Evolutionary conservation across 2,329 filamentous ascomycete species (phyloP).

Genomic region (Akanthomyces muscarius): DNA sequence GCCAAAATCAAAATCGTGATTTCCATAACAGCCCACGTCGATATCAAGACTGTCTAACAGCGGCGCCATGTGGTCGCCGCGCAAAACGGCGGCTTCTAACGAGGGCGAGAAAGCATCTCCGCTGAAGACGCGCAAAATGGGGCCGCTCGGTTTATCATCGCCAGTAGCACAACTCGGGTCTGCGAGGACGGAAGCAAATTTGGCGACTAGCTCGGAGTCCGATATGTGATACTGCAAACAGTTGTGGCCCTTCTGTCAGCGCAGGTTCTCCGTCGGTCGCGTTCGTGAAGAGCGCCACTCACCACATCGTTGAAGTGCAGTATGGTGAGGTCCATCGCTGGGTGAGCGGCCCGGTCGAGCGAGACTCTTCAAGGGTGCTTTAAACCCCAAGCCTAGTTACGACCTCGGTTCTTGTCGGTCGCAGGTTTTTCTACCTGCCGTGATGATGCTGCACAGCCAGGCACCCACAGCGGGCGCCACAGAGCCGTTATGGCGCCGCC

Average conservation of each 20-base stretch:
- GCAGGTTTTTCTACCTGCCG: background rate
- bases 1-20: conserved; percentile 21
- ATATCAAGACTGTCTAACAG: conserved; percentile 12
- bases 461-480: no score
- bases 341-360: background rate
- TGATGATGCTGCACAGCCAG: no score
- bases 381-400: background rate
- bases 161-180: background rate
- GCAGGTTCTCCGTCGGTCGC: background rate
- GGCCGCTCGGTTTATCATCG: background rate
- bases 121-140: conserved; percentile 17
- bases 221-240: conserved; percentile 17
- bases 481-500: background rate
- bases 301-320: conserved; percentile 20
- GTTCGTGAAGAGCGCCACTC: background rate
- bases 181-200: conserved; percentile 16
- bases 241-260: background rate
- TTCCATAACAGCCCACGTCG: conserved; percentile 20
- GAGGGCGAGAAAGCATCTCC: conserved; percentile 21
- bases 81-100: conserved; percentile 18
- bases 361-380: no score
- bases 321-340: conserved; percentile 2
- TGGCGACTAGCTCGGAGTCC: conserved; percentile 12
- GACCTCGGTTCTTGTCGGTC: background rate
- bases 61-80: conserved; percentile 19